Conservation (phyloP, 106 monocot genomes). For the Phalaenopsis aphrodite region DNA sequence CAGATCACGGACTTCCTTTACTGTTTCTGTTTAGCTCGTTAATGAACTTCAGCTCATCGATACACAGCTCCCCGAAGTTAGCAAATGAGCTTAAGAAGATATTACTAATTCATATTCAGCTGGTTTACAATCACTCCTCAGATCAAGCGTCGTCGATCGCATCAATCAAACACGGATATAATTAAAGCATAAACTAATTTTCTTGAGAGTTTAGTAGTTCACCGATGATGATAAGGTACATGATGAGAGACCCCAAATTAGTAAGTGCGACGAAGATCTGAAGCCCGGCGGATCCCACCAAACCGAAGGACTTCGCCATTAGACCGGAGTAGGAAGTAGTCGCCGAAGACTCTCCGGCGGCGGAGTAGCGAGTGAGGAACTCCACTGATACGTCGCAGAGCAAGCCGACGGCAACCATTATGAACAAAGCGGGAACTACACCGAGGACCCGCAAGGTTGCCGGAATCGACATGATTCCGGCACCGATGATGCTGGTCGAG, state of each 20-base stretch:
- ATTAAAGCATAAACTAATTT: neutral
- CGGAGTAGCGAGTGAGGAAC: slow-evolving; percentile 63
- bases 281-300: slow-evolving; percentile 19
- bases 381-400: slow-evolving; percentile 60
- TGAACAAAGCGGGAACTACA: slow-evolving; percentile 42
- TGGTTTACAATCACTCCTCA: too few species aligned
- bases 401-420: slow-evolving; percentile 50
- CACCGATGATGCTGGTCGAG: slow-evolving; percentile 81
- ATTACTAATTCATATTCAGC: too few species aligned
- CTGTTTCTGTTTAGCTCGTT: too few species aligned
- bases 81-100: too few species aligned
- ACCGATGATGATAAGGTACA: slow-evolving; percentile 8
- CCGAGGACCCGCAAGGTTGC: slow-evolving; percentile 75
- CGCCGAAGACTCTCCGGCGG: neutral
- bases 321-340: slow-evolving; percentile 17
- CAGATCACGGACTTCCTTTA: too few species aligned
- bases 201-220: slow-evolving; percentile 11
- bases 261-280: slow-evolving; percentile 28
- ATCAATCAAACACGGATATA: slow-evolving; percentile 4
- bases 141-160: neutral
- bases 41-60: too few species aligned
- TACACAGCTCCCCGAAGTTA: too few species aligned
- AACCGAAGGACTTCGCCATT: slow-evolving; percentile 40
- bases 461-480: slow-evolving; percentile 94
- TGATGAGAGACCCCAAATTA: slow-evolving; percentile 24